Conservation (phyloP, 2,329 filamentous ascomycete genomes). For the Colletotrichum noveboracense region DNA sequence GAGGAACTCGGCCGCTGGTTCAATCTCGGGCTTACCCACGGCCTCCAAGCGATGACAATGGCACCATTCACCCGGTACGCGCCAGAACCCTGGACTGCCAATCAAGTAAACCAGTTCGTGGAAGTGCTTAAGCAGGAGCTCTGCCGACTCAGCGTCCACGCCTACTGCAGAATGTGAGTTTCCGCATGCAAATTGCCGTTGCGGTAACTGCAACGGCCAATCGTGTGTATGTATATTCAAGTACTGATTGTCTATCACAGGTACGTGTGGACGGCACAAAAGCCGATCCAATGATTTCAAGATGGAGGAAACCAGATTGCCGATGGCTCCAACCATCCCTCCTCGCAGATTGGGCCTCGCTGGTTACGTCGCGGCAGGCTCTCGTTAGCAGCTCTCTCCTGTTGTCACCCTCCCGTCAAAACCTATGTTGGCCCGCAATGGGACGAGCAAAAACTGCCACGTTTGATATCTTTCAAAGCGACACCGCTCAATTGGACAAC, state of each 20-base stretch:
- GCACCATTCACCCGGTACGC: conserved; percentile 70
- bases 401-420: conserved; percentile 14
- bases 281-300: conserved; percentile 18
- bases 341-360: background rate
- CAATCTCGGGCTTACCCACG: conserved; percentile 76
- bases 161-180: conserved; percentile 80
- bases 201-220: background rate
- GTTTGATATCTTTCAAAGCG: background rate
- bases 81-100: conserved; percentile 58
- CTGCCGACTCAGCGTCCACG: conserved; percentile 69
- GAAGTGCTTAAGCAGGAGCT: conserved; percentile 71
- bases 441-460: background rate
- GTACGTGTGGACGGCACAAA: conserved; percentile 25
- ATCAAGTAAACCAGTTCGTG: conserved; percentile 68
- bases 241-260: conserved; percentile 11
- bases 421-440: background rate
- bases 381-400: background rate
- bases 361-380: background rate
- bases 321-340: background rate
- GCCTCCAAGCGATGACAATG: conserved; percentile 75
- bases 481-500: conserved; percentile 3
- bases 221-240: background rate
- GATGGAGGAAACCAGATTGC: background rate
- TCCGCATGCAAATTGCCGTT: background rate
- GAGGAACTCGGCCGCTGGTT: conserved; percentile 81